Conservation (phyloP, 805 yeast species). For the Metschnikowia sp. region DNA sequence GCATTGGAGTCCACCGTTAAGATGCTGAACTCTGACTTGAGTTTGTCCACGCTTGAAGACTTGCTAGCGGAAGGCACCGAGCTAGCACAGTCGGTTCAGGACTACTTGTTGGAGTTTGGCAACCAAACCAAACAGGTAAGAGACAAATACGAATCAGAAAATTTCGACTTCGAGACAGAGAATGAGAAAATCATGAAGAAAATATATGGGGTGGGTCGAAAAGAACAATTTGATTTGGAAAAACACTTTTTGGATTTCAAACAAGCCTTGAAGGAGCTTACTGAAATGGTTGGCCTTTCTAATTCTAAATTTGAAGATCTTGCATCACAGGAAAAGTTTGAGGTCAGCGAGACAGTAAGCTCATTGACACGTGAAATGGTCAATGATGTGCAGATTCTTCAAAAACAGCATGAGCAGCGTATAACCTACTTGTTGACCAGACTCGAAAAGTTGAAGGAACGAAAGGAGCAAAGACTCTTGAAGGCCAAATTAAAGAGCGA, state of each 20-base stretch:
- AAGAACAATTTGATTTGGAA: slow-evolving; percentile 23
- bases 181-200: slow-evolving; percentile 38
- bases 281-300: slow-evolving; percentile 20
- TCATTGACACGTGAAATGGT: slow-evolving; percentile 27
- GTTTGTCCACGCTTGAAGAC: slow-evolving; percentile 40
- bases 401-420: slow-evolving; percentile 29
- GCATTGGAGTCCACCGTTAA: slow-evolving; percentile 34
- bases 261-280: slow-evolving; percentile 26
- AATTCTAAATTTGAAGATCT: slow-evolving; percentile 21
- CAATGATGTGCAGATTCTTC: slow-evolving; percentile 28
- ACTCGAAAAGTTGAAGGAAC: slow-evolving; percentile 27
- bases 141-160: slow-evolving; percentile 41
- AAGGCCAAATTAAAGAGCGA: slow-evolving; percentile 31
- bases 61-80: slow-evolving; percentile 42
- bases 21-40: slow-evolving; percentile 46
- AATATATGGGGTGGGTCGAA: slow-evolving; percentile 12
- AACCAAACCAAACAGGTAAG: slow-evolving; percentile 43
- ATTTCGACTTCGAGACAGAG: slow-evolving; percentile 52
- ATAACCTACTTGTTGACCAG: slow-evolving; percentile 24
- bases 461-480: slow-evolving; percentile 31
- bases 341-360: slow-evolving; percentile 24
- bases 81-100: slow-evolving; percentile 42
- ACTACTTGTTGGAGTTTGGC: slow-evolving; percentile 41
- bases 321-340: slow-evolving; percentile 25
- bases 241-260: slow-evolving; percentile 24